Conservation (phyloP, 352 stramenopile species). For the Phytopythium delawarense region DNA sequence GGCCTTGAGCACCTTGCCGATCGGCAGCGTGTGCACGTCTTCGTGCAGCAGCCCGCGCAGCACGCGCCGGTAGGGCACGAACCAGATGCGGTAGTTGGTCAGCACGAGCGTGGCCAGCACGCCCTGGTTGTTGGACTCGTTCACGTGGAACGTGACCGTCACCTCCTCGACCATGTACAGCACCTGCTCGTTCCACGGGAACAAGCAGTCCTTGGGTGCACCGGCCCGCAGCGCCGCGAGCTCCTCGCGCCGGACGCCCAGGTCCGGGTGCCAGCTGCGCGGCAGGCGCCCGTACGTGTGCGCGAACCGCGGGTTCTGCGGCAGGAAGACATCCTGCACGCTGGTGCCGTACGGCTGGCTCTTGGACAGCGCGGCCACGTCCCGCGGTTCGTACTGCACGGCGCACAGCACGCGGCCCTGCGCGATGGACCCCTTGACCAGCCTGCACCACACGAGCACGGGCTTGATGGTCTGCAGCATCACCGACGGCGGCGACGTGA, state of each 20-base stretch:
- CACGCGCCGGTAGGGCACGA: conserved; percentile 76
- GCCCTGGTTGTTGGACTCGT: conserved; percentile 79
- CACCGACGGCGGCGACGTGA: neutral
- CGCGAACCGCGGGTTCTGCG: conserved; percentile 77
- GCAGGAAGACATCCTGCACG: conserved; percentile 77
- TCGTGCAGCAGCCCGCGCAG: conserved; percentile 65
- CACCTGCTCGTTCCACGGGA: conserved; percentile 81
- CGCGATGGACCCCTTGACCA: conserved; percentile 56
- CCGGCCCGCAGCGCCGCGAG: conserved; percentile 60
- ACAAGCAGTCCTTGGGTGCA: conserved; percentile 68
- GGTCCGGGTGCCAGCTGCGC: conserved; percentile 76
- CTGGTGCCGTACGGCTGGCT: conserved; percentile 67
- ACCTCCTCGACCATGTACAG: conserved; percentile 86
- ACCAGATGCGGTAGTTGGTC: conserved; percentile 84
- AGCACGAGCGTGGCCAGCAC: conserved; percentile 76
- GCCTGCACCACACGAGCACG: conserved; percentile 64
- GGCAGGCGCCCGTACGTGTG: conserved; percentile 72
- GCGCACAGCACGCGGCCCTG: conserved; percentile 65
- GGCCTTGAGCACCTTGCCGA: conserved; percentile 77
- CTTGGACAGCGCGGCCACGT: conserved; percentile 50
- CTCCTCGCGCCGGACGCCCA: conserved; percentile 57
- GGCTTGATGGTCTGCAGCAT: conserved; percentile 31
- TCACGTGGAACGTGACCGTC: conserved; percentile 86
- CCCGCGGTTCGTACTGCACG: conserved; percentile 70
- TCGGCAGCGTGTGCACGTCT: conserved; percentile 76